Evolutionary conservation across 2,329 filamentous ascomycete species (phyloP), one percentile per base, ranked within the genome.

Genomic region (Colletotrichum plurivorum): DNA sequence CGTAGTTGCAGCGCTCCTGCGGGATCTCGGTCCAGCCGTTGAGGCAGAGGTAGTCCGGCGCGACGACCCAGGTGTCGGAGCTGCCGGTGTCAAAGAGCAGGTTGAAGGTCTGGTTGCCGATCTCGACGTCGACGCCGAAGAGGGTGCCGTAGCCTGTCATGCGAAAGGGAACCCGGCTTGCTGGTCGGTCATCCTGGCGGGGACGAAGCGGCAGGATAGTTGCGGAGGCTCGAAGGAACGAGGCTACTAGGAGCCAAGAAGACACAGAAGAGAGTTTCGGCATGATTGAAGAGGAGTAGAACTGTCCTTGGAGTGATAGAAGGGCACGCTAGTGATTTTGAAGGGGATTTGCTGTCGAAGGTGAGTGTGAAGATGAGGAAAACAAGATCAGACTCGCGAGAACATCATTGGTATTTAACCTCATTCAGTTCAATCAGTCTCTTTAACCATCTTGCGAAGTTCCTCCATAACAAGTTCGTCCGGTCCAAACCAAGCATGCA

Each of bases 121-220:
- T 20, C 20, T 48, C 16, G 27, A 64, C 66, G 16, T 63, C 51
- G 46, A 70, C 71, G 39, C 72, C 70, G 45, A 73, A 82, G 31
- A 54, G 51, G 9, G 51, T 54, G 25, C 56, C 64, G 63, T 13
- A 56, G 48, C 18, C 66, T 65, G 25, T 72, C 63, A 8, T 54
- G 22, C 51, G 51, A 13, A 54, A 27, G 0, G 51, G 51, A 3
- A 54, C 51, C 2, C n/a, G 25, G 31, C 31, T 54, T 0, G 51
- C 51, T 13, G 1, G 22, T 4, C 12, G 51, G 15, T 54, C 51
- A 36, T 16, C 15, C 22, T 54, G 51, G 4, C 51, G 51, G 10
- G 25, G 20, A 12, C n/a, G 31, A n/a, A 54, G 51, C 2, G 51
- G 18, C 8, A 54, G 51, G 22, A 54, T 54, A 36, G 51, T 54